phyloP scores from a whole-genome alignment of 352 stramenopile species.

The Globisporangium ultimum region DNA sequence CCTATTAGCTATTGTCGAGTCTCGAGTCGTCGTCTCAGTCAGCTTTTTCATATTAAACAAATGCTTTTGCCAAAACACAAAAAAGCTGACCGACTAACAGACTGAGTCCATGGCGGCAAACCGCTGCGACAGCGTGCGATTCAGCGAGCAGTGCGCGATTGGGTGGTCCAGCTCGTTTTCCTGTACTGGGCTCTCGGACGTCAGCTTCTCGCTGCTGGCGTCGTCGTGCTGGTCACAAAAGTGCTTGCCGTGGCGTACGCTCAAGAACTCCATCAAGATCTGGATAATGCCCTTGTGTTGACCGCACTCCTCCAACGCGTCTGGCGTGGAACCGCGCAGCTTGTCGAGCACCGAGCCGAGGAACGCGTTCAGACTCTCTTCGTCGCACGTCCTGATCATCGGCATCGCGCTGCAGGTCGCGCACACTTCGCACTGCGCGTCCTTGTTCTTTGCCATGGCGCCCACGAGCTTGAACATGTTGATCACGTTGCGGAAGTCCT shows the following conservation, averaged over 20 bases:
- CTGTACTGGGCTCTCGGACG: constrained; percentile 23
- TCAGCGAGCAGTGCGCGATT: constrained; percentile 68
- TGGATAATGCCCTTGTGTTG: constrained; percentile 71
- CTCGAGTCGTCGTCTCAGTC: background rate
- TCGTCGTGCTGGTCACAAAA: constrained; percentile 52
- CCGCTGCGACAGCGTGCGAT: constrained; percentile 70
- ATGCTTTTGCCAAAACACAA: background rate
- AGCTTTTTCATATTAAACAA: constrained; percentile 1
- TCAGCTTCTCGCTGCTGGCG: constrained; percentile 14
- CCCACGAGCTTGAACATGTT: constrained; percentile 80
- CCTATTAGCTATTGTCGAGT: background rate
- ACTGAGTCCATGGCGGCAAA: constrained; percentile 78
- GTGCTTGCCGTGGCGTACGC: constrained; percentile 70
- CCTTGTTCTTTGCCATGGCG: constrained; percentile 59
- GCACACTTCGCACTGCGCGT: constrained; percentile 51
- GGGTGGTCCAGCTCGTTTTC: constrained; percentile 62
- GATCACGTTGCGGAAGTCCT: constrained; percentile 79
- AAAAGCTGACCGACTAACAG: constrained; percentile 31
- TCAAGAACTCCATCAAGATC: constrained; percentile 85
- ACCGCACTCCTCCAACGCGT: constrained; percentile 52
- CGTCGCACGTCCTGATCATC: constrained; percentile 41
- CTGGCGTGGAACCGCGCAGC: constrained; percentile 39
- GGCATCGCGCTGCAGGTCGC: constrained; percentile 40
- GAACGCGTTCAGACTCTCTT: constrained; percentile 58
- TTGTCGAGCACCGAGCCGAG: constrained; percentile 48